A percentile compares a stretch with the other conserved stretches of the same genome.
Evolutionary conservation across 139 green algal species (phyloP).

Genomic region (Prasinococcaceae sp.): DNA sequence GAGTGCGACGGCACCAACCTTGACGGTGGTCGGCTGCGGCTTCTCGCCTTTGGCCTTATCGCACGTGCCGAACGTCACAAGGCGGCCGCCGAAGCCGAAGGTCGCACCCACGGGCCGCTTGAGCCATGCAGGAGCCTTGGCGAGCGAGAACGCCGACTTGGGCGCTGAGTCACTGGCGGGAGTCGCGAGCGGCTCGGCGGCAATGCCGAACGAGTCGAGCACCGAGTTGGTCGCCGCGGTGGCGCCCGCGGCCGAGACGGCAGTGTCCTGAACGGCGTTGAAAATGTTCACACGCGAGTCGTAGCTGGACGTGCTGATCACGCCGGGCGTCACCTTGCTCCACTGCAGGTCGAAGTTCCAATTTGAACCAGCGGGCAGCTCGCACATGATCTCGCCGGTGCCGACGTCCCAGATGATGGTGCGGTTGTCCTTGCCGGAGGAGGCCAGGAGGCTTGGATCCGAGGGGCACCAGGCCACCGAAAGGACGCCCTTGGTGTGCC

Average conservation of each 20-base stretch:
- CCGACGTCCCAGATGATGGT: constrained; percentile 85
- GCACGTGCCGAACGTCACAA: constrained; percentile 35
- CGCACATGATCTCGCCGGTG: constrained; percentile 29
- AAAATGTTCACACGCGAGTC: constrained; percentile 45
- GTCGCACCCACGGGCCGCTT: constrained; percentile 44
- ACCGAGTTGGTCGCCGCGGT: too few relatives aligned
- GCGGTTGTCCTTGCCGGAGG: constrained; percentile 79
- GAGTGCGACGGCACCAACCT: too few relatives aligned
- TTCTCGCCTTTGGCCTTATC: background rate
- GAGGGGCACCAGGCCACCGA: constrained; percentile 75
- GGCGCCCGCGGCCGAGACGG: too few relatives aligned
- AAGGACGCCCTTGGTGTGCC: constrained; percentile 76
- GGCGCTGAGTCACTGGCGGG: too few relatives aligned
- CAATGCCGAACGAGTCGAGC: too few relatives aligned
- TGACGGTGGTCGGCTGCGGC: constrained; percentile 2
- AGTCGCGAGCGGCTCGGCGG: too few relatives aligned
- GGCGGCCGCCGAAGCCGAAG: constrained; percentile 52
- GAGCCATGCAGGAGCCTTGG: too few relatives aligned
- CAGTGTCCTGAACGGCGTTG: too few relatives aligned
- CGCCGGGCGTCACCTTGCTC: constrained; percentile 42
- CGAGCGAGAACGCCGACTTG: too few relatives aligned
- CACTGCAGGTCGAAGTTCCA: constrained; percentile 84
- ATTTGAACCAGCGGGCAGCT: constrained; percentile 32
- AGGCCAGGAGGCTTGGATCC: constrained; percentile 76
- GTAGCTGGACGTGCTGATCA: constrained; percentile 54